These are phyloP conservation scores for Pilobolus umbonatus DNA, from an alignment of 192 early-diverging fungal species.

Conservation along the genomic window DNA sequence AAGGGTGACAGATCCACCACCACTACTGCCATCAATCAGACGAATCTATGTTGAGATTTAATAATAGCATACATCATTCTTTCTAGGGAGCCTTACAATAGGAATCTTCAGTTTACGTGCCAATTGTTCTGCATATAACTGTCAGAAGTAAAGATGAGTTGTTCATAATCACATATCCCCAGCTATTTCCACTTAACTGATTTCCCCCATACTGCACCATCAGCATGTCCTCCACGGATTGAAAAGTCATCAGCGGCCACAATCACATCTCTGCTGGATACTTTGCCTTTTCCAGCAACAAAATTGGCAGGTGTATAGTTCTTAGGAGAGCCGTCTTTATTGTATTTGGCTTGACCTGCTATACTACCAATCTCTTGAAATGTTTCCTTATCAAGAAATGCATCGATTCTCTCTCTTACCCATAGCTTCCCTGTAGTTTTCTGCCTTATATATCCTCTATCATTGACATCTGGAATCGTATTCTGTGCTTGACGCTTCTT, in stretches of 20 bases:
- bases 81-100: conserved; percentile 7
- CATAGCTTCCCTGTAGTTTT: conserved; percentile 30
- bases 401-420: conserved; percentile 30
- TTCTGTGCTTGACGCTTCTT: conserved; percentile 15
- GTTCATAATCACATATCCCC: not conserved
- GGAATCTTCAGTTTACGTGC: conserved; percentile 23
- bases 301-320: conserved; percentile 28
- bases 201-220: conserved; percentile 35
- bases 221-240: conserved; percentile 37
- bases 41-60: conserved; percentile 18
- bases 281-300: conserved; percentile 23
- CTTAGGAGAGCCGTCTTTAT: conserved; percentile 6
- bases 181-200: conserved; percentile 27
- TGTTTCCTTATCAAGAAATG: conserved; percentile 21
- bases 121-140: conserved; percentile 33
- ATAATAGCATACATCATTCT: not conserved
- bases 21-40: conserved; percentile 36
- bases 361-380: conserved; percentile 33
- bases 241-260: conserved; percentile 36
- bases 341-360: conserved; percentile 28
- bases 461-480: conserved; percentile 10
- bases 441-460: conserved; percentile 33
- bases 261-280: conserved; percentile 20
- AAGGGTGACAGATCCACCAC: conserved; percentile 30
- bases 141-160: not conserved